Percentiles rank a stretch among this genome's conserved stretches.
Conservation (phyloP, 1,139 yeast genomes). For the Lodderomyces margitis region DNA sequence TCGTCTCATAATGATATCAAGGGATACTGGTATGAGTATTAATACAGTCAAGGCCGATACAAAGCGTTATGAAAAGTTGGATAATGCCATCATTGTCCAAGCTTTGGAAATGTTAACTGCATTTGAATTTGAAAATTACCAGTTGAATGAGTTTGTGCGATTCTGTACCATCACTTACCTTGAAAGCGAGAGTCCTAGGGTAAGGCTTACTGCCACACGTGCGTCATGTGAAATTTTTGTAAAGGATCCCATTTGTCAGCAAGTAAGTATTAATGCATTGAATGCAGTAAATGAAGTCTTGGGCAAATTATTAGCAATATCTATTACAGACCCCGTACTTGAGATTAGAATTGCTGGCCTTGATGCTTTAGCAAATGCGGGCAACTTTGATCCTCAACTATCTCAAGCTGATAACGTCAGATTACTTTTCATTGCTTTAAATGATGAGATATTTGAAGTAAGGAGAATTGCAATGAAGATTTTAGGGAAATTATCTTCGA, state of each 20-base stretch:
- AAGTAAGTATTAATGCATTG: constrained; percentile 80
- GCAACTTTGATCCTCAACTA: constrained; percentile 82
- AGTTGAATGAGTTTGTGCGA: constrained; percentile 83
- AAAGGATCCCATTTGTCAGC: constrained; percentile 80
- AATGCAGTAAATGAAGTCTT: constrained; percentile 83
- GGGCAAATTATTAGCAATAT: constrained; percentile 73
- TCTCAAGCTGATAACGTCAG: constrained; percentile 92
- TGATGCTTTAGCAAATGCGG: constrained; percentile 58
- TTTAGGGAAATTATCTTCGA: constrained; percentile 78
- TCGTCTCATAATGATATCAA: constrained; percentile 67
- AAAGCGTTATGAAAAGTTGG: constrained; percentile 44
- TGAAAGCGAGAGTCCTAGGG: constrained; percentile 75
- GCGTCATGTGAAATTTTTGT: constrained; percentile 80
- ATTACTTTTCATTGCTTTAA: constrained; percentile 79
- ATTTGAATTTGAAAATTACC: constrained; percentile 73
- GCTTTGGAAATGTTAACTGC: constrained; percentile 71
- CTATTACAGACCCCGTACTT: constrained; percentile 86
- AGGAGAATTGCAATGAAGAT: constrained; percentile 77
- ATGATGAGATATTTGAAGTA: constrained; percentile 86
- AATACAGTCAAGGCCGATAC: constrained; percentile 37
- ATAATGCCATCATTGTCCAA: constrained; percentile 56
- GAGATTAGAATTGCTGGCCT: constrained; percentile 83
- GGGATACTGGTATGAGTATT: constrained; percentile 55
- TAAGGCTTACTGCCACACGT: constrained; percentile 80
- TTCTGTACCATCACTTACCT: constrained; percentile 78